These are phyloP conservation scores for Venustampulla echinocandica DNA, from an alignment of 495 filamentous ascomycete species.

Conservation along the genomic window DNA sequence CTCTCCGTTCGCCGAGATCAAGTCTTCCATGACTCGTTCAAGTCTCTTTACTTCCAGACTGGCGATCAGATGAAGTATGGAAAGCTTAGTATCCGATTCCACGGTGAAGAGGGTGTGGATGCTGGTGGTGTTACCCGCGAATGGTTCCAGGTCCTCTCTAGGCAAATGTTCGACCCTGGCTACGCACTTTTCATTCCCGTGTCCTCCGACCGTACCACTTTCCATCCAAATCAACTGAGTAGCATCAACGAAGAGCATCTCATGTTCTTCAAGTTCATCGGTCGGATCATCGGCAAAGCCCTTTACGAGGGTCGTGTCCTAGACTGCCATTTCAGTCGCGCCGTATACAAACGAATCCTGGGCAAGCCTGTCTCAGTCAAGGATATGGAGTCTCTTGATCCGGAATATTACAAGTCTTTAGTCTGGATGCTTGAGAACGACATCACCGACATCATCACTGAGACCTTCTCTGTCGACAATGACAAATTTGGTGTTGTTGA, in stretches of 20 bases:
- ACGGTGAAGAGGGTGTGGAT: conserved; percentile 95
- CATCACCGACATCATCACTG: conserved; percentile 97
- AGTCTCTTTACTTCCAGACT: conserved; percentile 87
- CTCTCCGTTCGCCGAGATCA: conserved; percentile 85
- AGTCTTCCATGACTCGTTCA: conserved; percentile 98
- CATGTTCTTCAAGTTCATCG: conserved; percentile 99
- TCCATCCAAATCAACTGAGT: conserved; percentile 93
- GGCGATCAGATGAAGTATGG: conserved; percentile 96
- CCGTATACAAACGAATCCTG: conserved; percentile 95
- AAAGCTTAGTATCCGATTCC: conserved; percentile 95
- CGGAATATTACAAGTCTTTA: conserved; percentile 98
- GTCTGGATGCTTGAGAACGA: conserved; percentile 98
- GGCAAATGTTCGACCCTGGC: conserved; percentile 98
- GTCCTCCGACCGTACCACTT: conserved; percentile 95
- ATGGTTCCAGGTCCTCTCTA: conserved; percentile 96
- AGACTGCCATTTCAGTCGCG: conserved; percentile 97
- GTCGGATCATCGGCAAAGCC: conserved; percentile 96
- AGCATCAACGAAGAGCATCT: conserved; percentile 91
- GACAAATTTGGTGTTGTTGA: conserved; percentile 86
- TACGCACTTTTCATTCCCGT: conserved; percentile 95
- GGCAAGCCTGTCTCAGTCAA: conserved; percentile 93
- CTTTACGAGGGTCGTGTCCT: conserved; percentile 93
- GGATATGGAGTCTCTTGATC: conserved; percentile 98
- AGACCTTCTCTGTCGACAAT: conserved; percentile 89
- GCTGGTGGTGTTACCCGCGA: conserved; percentile 96